A percentile compares a stretch with the other conserved stretches of the same genome.
These are phyloP conservation scores for Cutaneotrichosporon sp. DNA, from an alignment of 1,284 basidiomycete species.

Conservation along the genomic window DNA sequence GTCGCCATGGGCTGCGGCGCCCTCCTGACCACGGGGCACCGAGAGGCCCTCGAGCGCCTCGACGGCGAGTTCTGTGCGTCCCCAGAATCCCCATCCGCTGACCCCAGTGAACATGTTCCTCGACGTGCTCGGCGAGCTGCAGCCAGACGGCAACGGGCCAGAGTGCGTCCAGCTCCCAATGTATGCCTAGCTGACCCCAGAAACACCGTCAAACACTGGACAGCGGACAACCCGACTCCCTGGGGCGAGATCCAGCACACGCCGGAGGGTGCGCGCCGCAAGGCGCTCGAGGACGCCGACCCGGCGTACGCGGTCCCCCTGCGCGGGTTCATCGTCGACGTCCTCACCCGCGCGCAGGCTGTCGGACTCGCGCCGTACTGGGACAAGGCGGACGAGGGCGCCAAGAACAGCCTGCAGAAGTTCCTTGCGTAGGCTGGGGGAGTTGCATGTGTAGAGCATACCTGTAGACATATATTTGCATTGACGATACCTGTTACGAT, in stretches of 20 bases:
- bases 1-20: slow-evolving; percentile 46
- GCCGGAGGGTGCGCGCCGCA: slow-evolving; percentile 38
- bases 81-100: slow-evolving; percentile 58
- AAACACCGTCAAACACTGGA: slow-evolving; percentile 29
- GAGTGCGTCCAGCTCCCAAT: slow-evolving; percentile 33
- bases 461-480: not conserved
- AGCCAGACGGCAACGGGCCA: slow-evolving; percentile 52
- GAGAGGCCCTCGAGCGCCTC: slow-evolving; percentile 60
- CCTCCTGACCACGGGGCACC: slow-evolving; percentile 60
- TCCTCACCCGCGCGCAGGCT: slow-evolving; percentile 32
- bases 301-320: slow-evolving; percentile 40
- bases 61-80: slow-evolving; percentile 46
- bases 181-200: slow-evolving; percentile 12
- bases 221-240: slow-evolving; percentile 30
- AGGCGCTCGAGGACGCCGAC: slow-evolving; percentile 37
- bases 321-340: slow-evolving; percentile 38
- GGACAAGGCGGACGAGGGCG: slow-evolving; percentile 45
- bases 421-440: slow-evolving; percentile 21
- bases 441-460: not conserved
- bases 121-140: slow-evolving; percentile 81
- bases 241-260: slow-evolving; percentile 40
- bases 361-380: slow-evolving; percentile 45
- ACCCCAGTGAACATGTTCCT: slow-evolving; percentile 80
- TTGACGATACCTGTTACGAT: not conserved
- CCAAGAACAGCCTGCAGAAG: slow-evolving; percentile 41